phyloP scores from a whole-genome alignment of 805 yeast genomes.

The Deakozyma indianensis region DNA sequence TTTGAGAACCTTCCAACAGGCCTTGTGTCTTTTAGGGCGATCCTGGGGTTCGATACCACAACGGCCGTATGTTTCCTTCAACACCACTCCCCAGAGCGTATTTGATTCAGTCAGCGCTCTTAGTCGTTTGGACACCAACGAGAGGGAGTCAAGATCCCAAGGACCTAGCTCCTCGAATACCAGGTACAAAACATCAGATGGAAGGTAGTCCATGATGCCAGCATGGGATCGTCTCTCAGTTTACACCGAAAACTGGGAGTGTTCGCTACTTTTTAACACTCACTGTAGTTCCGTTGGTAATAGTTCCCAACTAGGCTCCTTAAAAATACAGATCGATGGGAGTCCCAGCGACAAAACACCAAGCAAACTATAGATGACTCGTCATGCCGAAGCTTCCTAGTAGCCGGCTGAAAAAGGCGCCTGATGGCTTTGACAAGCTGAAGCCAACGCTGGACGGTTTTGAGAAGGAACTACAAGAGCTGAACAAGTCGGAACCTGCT shows the following conservation, averaged over 20 bases:
- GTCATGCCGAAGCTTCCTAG: constrained; percentile 35
- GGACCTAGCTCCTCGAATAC: neutral
- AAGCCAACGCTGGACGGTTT: constrained; percentile 52
- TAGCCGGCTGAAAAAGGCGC: constrained; percentile 38
- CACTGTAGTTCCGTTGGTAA: no score
- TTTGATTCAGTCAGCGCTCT: neutral
- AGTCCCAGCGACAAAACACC: no score
- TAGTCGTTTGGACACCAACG: neutral
- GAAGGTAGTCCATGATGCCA: neutral
- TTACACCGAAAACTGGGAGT: no score
- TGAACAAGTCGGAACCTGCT: neutral
- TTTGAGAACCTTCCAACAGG: neutral
- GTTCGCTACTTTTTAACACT: no score
- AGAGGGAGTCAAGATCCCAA: neutral
- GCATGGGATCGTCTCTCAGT: neutral
- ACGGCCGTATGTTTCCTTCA: neutral
- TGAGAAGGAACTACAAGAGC: constrained; percentile 40
- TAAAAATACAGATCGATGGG: no score
- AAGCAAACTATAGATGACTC: no score
- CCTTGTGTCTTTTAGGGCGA: neutral
- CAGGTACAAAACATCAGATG: neutral
- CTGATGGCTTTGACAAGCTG: constrained; percentile 59
- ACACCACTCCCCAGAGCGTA: neutral
- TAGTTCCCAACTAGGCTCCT: no score
- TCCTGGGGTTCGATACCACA: neutral